Base-by-base conservation (phyloP, 2,329 filamentous ascomycete genomes). In the Tolypocladium amazonense region DNA sequence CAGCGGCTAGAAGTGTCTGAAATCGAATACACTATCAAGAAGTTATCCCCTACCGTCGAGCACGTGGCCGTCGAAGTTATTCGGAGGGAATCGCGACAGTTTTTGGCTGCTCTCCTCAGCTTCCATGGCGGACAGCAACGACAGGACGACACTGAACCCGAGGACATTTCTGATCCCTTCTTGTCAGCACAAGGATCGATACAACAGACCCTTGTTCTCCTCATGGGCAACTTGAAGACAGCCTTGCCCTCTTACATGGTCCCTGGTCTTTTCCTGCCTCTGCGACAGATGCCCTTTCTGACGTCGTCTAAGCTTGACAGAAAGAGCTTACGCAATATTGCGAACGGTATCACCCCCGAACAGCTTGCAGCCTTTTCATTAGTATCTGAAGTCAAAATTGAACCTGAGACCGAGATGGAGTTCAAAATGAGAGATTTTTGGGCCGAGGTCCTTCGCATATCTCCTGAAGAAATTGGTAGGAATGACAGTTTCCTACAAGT, bases 1-100 rank as follows among this genome's bases (percentile, higher is more conserved):
- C 62, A 63, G 41, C 59, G 65, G 27, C 41, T 66, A 15, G 66
- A 68, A 60, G 60, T 63, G 1, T 64, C 56, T 15, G 66, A 68
- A 33, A 58, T 68, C 27, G 64, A 67, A 58, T 52, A 61, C 18
- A 57, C 61, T 2, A 12, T 59, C 33, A 43, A 47, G 20, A 45
- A 5, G 8, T 6, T n/a, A n/a, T 5, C 18, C 15, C 8, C 52
- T 58, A 41, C 35, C 18, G 39, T 41, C 39, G 39, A 41, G 15
- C 14, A 41, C 18, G 39, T 41, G 39, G 39, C 39, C 18, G 39
- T 41, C 15, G 39, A 41, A 41, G 39, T 41, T 20, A 41, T 41
- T 41, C 39, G 39, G 12, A 41, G 15, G 39, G 39, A 20, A 4
- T 20, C 39, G 18, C 39, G 39, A 15, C 39, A 41, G 18, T 20